A percentile compares a stretch with the other conserved stretches of the same genome.
Conservation (phyloP, 2,329 filamentous ascomycete species). For the Fusarium protoensiforme region DNA sequence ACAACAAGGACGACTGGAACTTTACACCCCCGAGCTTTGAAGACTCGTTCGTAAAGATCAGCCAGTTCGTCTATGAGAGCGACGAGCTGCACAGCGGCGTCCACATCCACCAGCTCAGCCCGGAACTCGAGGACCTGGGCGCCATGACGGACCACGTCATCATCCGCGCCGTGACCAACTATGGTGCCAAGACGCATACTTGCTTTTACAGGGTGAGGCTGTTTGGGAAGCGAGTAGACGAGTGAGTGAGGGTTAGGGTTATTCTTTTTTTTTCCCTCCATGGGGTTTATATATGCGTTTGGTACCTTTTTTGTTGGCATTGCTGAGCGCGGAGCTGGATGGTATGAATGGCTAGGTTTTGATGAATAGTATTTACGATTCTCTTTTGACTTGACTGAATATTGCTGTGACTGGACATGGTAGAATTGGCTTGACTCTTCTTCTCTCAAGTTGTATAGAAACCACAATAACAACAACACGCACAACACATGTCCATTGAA, state of each 20-base stretch:
- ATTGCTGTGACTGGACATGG: background rate
- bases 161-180: constrained; percentile 67
- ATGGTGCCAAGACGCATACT: constrained; percentile 68
- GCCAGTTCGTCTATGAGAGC: constrained; percentile 64
- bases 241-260: background rate
- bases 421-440: background rate
- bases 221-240: constrained; percentile 53
- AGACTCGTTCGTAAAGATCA: constrained; percentile 66
- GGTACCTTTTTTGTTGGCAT: constrained; percentile 8
- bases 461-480: background rate
- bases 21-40: constrained; percentile 41
- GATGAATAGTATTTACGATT: constrained; percentile 7
- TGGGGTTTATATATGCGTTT: constrained; percentile 18
- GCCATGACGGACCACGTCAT: constrained; percentile 64
- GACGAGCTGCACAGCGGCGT: constrained; percentile 55
- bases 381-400: background rate
- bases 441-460: background rate
- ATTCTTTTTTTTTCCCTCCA: background rate
- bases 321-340: constrained; percentile 31
- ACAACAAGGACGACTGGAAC: constrained; percentile 44
- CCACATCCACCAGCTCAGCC: constrained; percentile 65
- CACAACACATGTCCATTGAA: background rate
- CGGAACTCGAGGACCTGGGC: constrained; percentile 59
- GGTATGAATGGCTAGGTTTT: constrained; percentile 23
- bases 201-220: constrained; percentile 74